Base-by-base conservation (phyloP, 305 asterid species). In the Salvia sclarea region DNA sequence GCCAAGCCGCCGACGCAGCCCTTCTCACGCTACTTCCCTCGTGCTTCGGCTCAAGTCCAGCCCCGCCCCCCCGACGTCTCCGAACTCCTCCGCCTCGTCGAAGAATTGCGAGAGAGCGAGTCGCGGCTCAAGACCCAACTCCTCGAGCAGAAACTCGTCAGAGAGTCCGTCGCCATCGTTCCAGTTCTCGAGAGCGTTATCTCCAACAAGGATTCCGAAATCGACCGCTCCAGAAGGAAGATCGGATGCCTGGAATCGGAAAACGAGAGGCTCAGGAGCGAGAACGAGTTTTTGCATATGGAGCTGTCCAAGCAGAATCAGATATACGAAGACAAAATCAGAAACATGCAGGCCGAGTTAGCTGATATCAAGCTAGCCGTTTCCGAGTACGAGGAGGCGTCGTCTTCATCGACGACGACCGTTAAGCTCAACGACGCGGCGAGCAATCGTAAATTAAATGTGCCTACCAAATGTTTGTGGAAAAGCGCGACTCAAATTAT, bases 31-130 rank as follows among this genome's bases (percentile, higher is more conserved):
- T 84, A 94, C 64, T 94, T 91, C 70, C 99, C 96, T 14, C 95
- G 97, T 73, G 69, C 97, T 14, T 91, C 98, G 33, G 88, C 98
- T 0, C 98, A 94, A 22, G 99, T 94, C 53, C 99, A 89, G 84
- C 99, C 99, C 10, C 91, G 95, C 17, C 97, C 95, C 0, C 96
- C 95, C 13, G 96, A 89, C 75, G 95, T 76, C 14, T 43, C 88
- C 16, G 98, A 94, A 55, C 98, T 94, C 41, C 79, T 83, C 61
- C 95, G 85, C 10, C 76, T 87, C 33, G 96, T 94, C 8, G 96
- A 94, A 14, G 87, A 86, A 40, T 52, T 94, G 68, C 84, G 88
- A 0, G 99, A 89, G 72, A 81, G 90, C 18, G 99, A 94, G 80
- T 89, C 96, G 2, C 80, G 84, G 0, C 79, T 94, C 79, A 91